Base-by-base conservation (phyloP, 495 filamentous ascomycete species). In the Poronia punctata region DNA sequence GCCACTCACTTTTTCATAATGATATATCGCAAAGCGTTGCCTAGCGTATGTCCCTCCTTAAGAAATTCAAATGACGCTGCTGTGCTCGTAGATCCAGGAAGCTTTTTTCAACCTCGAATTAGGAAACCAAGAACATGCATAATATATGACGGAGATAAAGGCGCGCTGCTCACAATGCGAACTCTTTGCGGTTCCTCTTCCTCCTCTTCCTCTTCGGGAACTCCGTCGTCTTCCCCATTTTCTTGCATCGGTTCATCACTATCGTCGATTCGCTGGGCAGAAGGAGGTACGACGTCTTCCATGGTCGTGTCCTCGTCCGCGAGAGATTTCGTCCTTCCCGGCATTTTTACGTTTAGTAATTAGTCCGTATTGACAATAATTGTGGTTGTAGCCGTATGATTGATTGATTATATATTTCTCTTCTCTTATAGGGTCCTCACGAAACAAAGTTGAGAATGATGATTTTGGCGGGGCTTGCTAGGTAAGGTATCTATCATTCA, bases 1-100 rank as follows among this genome's bases (percentile, higher is more conserved):
- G 18, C 16, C 7, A 61, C 74, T 40, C 67, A 95, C 92, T 98
- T 98, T 67, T 95, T 96, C 88, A 95, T 96, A 51, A 97, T 95
- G 45, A 95, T 82, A 57, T 83, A 96, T 48, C 92, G 74, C 45
- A 98, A 69, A 4, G 90, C 86, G 64, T 98, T 98, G 3, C 93
- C 92, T 43, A 98, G 67, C 0, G 92, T 98, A 57, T 98, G 92
- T 15, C 92, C 90, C 61, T 98, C 92, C 18, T 83, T 76, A 34
- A 83, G 74, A 49, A 98, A 90, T 61, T 96, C 84, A 56, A 96
- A 98, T 1, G 68, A 73, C 9, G 72, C 72, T 1, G 82, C 80
- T 6, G 75, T 84, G 30, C 79, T 76, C 27, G 76, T 76, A 35
- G 80, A 79, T 26, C 83, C 83, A 46, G 82, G 79, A 30, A 88